Evolutionary conservation across 805 yeast species (phyloP).

Genomic region (Ogataea henricii): DNA sequence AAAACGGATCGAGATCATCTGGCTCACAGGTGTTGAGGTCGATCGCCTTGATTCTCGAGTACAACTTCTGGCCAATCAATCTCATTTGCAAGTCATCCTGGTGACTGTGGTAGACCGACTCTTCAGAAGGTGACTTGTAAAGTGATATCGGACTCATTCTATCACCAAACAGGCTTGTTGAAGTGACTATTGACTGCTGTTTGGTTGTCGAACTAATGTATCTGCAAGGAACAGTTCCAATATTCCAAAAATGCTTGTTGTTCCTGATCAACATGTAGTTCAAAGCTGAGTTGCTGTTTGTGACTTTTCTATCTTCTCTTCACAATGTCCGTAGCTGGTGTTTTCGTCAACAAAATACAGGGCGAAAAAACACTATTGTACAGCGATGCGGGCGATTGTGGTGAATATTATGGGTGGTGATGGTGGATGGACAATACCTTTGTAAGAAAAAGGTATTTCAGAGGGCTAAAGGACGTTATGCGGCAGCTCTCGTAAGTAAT

Average conservation of each 20-base stretch:
- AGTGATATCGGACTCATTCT: constrained; percentile 19
- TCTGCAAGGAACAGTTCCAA: constrained; percentile 9
- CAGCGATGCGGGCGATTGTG: constrained; percentile 2
- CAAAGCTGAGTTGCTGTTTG: background rate
- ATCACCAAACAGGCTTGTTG: background rate
- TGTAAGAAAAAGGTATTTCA: constrained; percentile 12
- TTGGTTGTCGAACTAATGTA: constrained; percentile 14
- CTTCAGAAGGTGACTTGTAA: constrained; percentile 15
- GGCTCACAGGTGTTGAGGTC: constrained; percentile 38
- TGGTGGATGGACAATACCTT: constrained; percentile 15
- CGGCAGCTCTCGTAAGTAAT: constrained; percentile 52
- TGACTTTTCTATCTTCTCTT: background rate
- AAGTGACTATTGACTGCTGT: constrained; percentile 12
- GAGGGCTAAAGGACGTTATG: constrained; percentile 36
- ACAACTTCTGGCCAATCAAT: constrained; percentile 14
- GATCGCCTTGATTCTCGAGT: constrained; percentile 14
- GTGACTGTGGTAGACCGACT: background rate
- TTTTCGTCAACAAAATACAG: constrained; percentile 5
- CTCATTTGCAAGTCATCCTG: constrained; percentile 10
- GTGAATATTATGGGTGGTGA: background rate
- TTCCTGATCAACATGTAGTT: constrained; percentile 3
- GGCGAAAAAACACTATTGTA: constrained; percentile 4
- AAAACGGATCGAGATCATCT: constrained; percentile 85
- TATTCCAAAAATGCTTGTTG: background rate
- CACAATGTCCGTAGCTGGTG: constrained; percentile 5